These are phyloP conservation scores for Cercospora berteroae DNA, from an alignment of 2,329 filamentous ascomycete genomes.

Conservation along the genomic window DNA sequence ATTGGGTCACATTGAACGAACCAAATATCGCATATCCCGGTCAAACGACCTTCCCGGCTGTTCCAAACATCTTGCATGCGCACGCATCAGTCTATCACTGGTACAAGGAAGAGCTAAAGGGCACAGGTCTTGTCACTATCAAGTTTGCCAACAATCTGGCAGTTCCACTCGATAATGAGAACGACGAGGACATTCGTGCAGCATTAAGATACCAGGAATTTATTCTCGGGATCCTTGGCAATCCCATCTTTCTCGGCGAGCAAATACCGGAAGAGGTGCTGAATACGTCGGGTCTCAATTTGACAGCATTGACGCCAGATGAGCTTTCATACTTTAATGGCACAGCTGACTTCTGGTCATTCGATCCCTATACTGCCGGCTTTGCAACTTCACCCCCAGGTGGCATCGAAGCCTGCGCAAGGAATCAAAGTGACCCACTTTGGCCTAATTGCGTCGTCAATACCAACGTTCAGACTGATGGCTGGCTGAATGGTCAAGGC, in stretches of 20 bases:
- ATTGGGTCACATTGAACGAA: constrained; percentile 47
- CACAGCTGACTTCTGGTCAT: constrained; percentile 40
- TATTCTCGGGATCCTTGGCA: constrained; percentile 52
- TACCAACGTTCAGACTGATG: constrained; percentile 26
- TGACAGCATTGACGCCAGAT: constrained; percentile 48
- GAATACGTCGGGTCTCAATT: constrained; percentile 47
- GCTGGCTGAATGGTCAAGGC: constrained; percentile 29
- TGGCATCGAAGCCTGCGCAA: constrained; percentile 41
- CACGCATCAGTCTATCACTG: constrained; percentile 39
- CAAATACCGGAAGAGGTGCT: constrained; percentile 51
- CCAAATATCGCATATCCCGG: constrained; percentile 29
- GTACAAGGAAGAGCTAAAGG: constrained; percentile 55
- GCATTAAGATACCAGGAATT: constrained; percentile 46
- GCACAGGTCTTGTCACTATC: constrained; percentile 51
- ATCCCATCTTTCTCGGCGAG: constrained; percentile 53
- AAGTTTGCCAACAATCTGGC: constrained; percentile 47
- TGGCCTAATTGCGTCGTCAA: constrained; percentile 36
- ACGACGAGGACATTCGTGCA: constrained; percentile 46
- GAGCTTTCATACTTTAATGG: constrained; percentile 43
- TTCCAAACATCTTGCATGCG: constrained; percentile 32
- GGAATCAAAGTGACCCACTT: constrained; percentile 37
- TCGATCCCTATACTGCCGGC: constrained; percentile 40
- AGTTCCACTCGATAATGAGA: constrained; percentile 40
- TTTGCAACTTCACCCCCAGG: constrained; percentile 38
- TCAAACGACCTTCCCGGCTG: constrained; percentile 31